Conservation (phyloP, 108 stramenopile genomes). For the Cyclostephanos tholiformis region DNA sequence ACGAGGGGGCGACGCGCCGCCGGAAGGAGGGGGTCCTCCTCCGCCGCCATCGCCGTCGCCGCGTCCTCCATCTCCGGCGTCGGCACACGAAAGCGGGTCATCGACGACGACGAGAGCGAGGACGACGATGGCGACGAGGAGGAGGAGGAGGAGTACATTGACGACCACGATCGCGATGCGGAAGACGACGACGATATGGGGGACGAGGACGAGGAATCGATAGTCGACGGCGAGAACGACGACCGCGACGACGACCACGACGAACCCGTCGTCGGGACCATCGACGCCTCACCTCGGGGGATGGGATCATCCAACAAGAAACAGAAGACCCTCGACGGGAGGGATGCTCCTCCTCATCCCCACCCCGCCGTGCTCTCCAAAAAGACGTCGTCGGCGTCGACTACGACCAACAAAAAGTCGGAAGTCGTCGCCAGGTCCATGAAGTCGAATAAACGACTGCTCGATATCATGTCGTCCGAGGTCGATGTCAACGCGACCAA, state of each 20-base stretch:
- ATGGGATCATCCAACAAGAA: conserved; percentile 15
- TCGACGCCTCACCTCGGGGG: background rate
- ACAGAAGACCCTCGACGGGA: conserved; percentile 32
- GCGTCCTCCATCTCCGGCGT: too few species aligned
- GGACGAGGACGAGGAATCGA: conserved; percentile 40
- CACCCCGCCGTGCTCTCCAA: background rate
- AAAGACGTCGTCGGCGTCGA: conserved; percentile 18
- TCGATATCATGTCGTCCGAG: conserved; percentile 20
- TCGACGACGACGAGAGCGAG: conserved; percentile 21
- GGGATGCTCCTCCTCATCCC: conserved; percentile 1
- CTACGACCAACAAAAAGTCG: conserved; percentile 46
- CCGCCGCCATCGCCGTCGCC: too few species aligned
- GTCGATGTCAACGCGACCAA: conserved; percentile 17
- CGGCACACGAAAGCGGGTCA: conserved; percentile 24
- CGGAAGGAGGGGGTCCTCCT: too few species aligned
- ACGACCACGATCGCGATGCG: conserved; percentile 25
- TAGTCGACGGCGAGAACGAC: conserved; percentile 12
- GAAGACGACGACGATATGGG: conserved; percentile 24
- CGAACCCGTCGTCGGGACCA: conserved; percentile 12
- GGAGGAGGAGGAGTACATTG: conserved; percentile 17
- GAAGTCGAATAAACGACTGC: conserved; percentile 40
- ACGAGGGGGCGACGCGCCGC: background rate
- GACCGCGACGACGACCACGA: conserved; percentile 34
- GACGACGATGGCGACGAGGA: conserved; percentile 8
- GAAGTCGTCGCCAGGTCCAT: conserved; percentile 48